Conservation (phyloP, 1,139 yeast species). For the Pichia terricola region DNA sequence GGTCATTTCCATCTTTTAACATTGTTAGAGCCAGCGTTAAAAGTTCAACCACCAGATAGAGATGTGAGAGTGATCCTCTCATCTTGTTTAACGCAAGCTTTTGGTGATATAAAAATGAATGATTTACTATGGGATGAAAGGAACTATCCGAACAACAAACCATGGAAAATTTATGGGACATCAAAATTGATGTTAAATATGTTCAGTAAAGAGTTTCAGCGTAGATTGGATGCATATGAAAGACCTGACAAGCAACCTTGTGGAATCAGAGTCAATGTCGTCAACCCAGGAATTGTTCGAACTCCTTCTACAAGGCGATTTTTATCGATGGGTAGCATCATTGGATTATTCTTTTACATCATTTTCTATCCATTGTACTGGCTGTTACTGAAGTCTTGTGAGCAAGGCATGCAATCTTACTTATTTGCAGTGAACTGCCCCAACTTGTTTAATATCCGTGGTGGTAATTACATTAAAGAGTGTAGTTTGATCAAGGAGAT, state of each 20-base stretch:
- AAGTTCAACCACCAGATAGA: constrained; percentile 88
- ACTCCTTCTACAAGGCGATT: constrained; percentile 78
- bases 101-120: constrained; percentile 53
- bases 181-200: constrained; percentile 69
- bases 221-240: constrained; percentile 36
- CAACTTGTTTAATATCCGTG: constrained; percentile 44
- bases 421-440: constrained; percentile 69
- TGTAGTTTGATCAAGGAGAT: constrained; percentile 52
- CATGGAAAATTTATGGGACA: constrained; percentile 75
- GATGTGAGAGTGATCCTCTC: constrained; percentile 76
- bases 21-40: constrained; percentile 67
- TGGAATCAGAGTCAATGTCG: constrained; percentile 64
- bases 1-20: constrained; percentile 75
- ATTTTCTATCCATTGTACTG: constrained; percentile 75
- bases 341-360: constrained; percentile 58
- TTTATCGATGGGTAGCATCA: constrained; percentile 63
- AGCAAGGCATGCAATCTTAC: constrained; percentile 72
- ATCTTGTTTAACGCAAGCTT: constrained; percentile 65
- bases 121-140: constrained; percentile 61
- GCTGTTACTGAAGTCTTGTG: constrained; percentile 64
- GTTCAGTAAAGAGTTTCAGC: constrained; percentile 69
- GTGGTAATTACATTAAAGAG: constrained; percentile 66
- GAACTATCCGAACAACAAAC: constrained; percentile 49
- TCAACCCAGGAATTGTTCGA: constrained; percentile 89
- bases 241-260: constrained; percentile 44